Evolutionary conservation across 371 early-diverging fungal species (phyloP).

Genomic region (Mortierella sp.): DNA sequence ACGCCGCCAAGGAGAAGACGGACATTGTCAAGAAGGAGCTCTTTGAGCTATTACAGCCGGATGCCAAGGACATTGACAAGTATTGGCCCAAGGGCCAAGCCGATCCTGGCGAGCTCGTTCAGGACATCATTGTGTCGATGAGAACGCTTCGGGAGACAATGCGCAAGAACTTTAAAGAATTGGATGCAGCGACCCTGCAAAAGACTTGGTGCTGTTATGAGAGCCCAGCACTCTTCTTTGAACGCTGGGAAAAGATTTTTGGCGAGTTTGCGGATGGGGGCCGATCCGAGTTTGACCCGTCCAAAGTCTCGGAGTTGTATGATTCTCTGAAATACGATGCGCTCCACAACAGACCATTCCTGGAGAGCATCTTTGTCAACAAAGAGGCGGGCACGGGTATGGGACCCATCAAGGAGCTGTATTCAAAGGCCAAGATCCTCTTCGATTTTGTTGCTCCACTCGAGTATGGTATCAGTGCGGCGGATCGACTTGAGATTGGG

Average conservation of each 20-base stretch:
- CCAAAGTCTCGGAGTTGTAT: constrained; percentile 93
- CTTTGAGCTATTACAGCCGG: constrained; percentile 60
- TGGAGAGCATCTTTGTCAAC: constrained; percentile 75
- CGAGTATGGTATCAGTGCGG: constrained; percentile 90
- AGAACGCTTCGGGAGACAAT: constrained; percentile 76
- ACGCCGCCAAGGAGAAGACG: constrained; percentile 93
- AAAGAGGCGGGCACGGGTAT: constrained; percentile 35
- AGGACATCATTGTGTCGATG: constrained; percentile 78
- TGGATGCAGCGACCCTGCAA: constrained; percentile 70
- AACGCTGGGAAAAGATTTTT: constrained; percentile 98
- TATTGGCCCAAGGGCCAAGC: constrained; percentile 69
- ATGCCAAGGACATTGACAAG: constrained; percentile 57
- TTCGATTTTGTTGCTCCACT: constrained; percentile 95
- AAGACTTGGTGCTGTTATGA: constrained; percentile 86
- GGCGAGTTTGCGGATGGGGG: constrained; percentile 84
- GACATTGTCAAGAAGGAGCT: constrained; percentile 88
- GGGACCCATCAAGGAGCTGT: constrained; percentile 68
- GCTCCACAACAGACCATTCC: constrained; percentile 90
- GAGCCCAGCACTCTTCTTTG: constrained; percentile 79
- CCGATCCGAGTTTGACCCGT: constrained; percentile 75
- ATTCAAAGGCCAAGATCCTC: constrained; percentile 81
- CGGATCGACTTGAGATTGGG: constrained; percentile 91
- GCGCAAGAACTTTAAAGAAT: constrained; percentile 76
- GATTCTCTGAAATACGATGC: constrained; percentile 97
- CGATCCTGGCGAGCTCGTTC: constrained; percentile 74